A percentile compares a stretch with the other conserved stretches of the same genome.
Evolutionary conservation across 2,329 filamentous ascomycete genomes (phyloP).

Genomic region (Leptosphaerulina australis): DNA sequence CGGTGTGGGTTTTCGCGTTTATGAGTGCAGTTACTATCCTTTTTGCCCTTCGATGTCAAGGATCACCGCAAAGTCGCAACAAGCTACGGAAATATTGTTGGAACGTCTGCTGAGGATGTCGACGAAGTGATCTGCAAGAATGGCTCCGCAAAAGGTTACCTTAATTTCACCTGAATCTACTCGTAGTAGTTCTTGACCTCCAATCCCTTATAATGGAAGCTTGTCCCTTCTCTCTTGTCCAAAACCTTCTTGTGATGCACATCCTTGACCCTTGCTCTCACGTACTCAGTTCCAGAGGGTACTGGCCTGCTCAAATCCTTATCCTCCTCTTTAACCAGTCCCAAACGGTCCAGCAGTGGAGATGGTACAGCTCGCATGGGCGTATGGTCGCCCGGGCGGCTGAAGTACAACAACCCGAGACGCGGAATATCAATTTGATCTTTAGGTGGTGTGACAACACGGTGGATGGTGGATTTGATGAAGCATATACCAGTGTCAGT

Average conservation of each 20-base stretch:
- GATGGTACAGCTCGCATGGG: constrained; percentile 43
- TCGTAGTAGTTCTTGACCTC: constrained; percentile 49
- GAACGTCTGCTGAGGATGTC: too few relatives aligned
- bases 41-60: too few relatives aligned
- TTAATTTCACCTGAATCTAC: not conserved
- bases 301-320: constrained; percentile 46
- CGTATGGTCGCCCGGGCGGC: constrained; percentile 31
- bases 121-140: too few relatives aligned
- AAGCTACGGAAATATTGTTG: too few relatives aligned
- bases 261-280: constrained; percentile 55
- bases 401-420: constrained; percentile 29
- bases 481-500: constrained; percentile 33
- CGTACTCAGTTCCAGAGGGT: constrained; percentile 54
- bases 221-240: constrained; percentile 53
- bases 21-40: too few relatives aligned
- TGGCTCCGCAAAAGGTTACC: too few relatives aligned
- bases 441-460: constrained; percentile 55
- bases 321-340: constrained; percentile 50
- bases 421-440: constrained; percentile 57
- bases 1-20: too few relatives aligned
- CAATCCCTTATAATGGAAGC: constrained; percentile 53
- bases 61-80: too few relatives aligned
- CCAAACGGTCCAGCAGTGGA: constrained; percentile 40
- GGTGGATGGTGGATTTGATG: constrained; percentile 57
- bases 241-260: constrained; percentile 55